Evolutionary conservation across 305 asterid species (phyloP).

Genomic region (Fraxinus albicans): DNA sequence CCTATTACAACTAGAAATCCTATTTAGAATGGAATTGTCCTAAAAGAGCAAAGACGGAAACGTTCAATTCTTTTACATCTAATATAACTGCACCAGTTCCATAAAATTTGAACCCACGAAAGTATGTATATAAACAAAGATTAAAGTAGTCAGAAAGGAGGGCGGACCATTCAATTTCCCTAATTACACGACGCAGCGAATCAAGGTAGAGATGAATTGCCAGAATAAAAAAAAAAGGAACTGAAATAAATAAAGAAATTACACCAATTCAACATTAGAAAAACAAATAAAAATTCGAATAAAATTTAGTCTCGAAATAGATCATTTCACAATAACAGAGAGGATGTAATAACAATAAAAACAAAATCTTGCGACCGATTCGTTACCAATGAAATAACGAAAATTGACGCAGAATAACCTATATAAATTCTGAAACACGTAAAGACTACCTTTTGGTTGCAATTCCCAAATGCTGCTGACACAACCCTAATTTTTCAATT

Average conservation of each 20-base stretch:
- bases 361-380: background rate
- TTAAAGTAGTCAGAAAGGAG: background rate
- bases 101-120: background rate
- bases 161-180: background rate
- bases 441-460: constrained; percentile 20
- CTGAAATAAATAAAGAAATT: background rate
- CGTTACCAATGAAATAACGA: background rate
- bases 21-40: background rate
- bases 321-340: background rate
- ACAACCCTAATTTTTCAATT: constrained; percentile 39
- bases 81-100: background rate
- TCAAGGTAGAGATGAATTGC: background rate
- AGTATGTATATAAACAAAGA: background rate
- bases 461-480: constrained; percentile 14
- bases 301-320: background rate
- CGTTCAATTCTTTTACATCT: background rate
- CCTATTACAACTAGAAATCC: background rate
- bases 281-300: background rate
- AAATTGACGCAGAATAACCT: background rate
- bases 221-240: background rate
- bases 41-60: background rate
- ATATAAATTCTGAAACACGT: background rate
- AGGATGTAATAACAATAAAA: background rate
- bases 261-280: background rate
- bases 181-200: background rate